Conservation (phyloP, 306 rosid species). For the Crataegus laevigata region DNA sequence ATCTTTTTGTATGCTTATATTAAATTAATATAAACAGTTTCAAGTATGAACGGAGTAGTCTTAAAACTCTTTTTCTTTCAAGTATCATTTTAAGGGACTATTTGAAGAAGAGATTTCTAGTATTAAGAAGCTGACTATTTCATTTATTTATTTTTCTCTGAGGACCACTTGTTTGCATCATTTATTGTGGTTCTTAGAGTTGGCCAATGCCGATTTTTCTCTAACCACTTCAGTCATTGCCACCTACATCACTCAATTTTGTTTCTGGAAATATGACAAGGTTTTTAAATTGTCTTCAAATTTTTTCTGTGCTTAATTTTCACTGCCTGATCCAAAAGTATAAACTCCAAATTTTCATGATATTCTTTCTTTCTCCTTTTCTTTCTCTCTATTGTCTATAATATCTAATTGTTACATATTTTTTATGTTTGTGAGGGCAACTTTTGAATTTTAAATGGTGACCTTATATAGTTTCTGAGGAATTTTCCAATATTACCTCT, state of each 20-base stretch:
- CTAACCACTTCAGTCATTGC: neutral
- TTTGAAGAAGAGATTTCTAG: neutral
- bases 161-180: neutral
- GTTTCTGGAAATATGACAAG: too few relatives aligned
- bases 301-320: neutral
- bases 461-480: too few relatives aligned
- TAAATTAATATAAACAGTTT: neutral
- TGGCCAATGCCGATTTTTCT: neutral
- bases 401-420: neutral
- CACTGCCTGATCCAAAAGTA: neutral
- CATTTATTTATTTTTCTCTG: neutral
- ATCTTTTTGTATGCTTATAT: too few relatives aligned
- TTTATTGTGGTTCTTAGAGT: neutral
- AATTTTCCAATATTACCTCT: slow-evolving; percentile 1
- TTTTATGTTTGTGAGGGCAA: neutral
- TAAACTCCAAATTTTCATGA: neutral
- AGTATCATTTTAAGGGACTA: neutral
- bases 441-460: neutral
- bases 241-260: too few relatives aligned
- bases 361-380: neutral
- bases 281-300: too few relatives aligned
- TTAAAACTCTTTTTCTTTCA: neutral
- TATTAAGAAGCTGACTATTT: neutral
- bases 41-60: neutral
- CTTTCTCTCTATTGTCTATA: too few relatives aligned